phyloP scores from a whole-genome alignment of 2,329 filamentous ascomycete genomes.

The Diaporthe ampelina region DNA sequence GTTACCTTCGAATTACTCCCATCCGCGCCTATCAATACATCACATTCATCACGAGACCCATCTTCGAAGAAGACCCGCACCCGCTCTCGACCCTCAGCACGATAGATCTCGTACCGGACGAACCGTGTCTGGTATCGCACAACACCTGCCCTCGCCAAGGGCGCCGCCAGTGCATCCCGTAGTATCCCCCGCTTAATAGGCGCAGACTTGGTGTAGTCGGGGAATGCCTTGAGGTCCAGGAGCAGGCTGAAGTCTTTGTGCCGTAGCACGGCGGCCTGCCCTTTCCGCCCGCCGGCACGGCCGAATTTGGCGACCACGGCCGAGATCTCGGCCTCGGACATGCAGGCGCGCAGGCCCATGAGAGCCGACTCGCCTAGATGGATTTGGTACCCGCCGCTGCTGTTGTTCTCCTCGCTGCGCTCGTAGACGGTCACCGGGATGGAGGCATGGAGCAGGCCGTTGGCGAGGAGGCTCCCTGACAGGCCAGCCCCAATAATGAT shows the following conservation, averaged over 20 bases:
- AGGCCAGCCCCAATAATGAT: conserved; percentile 7
- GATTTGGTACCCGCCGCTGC: conserved; percentile 13
- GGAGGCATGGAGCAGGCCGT: conserved; percentile 1
- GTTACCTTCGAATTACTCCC: conserved; percentile 3
- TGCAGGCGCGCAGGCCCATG: neutral
- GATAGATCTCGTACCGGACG: neutral
- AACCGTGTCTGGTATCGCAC: neutral
- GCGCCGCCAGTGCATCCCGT: neutral
- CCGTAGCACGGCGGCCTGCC: neutral
- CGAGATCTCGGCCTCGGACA: conserved; percentile 7
- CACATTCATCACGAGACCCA: conserved; percentile 2
- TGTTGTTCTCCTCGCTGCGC: conserved; percentile 4
- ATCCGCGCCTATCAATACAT: neutral
- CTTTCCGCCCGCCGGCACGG: neutral
- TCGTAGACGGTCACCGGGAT: conserved; percentile 14
- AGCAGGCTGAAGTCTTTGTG: conserved; percentile 15
- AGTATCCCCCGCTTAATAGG: conserved; percentile 7
- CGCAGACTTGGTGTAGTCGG: neutral
- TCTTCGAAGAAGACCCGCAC: conserved; percentile 2
- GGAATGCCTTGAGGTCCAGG: conserved; percentile 6
- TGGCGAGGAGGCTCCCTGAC: conserved; percentile 2
- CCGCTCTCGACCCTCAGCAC: neutral
- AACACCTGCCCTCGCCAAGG: neutral
- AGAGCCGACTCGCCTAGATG: conserved; percentile 9
- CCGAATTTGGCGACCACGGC: conserved; percentile 6